phyloP scores from a whole-genome alignment of 148 eudicot species.

The Vaccinium myrtillus region DNA sequence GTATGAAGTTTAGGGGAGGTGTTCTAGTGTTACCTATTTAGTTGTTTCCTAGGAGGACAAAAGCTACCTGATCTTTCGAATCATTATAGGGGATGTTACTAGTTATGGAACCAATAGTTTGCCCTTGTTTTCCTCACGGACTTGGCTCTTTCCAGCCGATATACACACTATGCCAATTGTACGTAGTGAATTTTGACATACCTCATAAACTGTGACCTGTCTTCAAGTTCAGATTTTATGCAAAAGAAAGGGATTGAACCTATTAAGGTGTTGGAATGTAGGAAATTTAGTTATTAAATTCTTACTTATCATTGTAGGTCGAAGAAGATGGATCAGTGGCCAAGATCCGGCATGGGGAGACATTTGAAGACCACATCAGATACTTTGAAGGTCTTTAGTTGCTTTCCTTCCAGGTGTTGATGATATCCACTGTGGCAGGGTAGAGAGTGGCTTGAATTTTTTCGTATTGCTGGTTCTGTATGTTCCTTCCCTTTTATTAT shows the following conservation, averaged over 20 bases:
- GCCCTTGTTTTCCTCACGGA: too few relatives aligned
- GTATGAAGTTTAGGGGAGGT: too few relatives aligned
- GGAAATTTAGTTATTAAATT: neutral
- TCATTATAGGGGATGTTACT: neutral
- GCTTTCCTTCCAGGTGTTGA: neutral
- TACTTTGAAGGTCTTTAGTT: constrained; percentile 59
- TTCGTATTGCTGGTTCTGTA: neutral
- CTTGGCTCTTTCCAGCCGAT: neutral
- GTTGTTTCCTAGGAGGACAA: too few relatives aligned
- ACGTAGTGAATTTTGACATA: neutral
- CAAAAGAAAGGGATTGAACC: neutral
- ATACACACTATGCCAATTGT: neutral
- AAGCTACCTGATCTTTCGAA: neutral
- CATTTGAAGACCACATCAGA: constrained; percentile 77
- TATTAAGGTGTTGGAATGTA: neutral
- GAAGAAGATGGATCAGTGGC: constrained; percentile 75
- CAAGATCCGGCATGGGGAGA: constrained; percentile 76
- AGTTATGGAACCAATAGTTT: neutral
- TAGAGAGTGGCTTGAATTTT: neutral
- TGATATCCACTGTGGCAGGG: neutral
- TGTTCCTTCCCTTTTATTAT: neutral
- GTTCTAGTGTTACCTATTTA: too few relatives aligned
- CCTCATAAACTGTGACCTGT: neutral
- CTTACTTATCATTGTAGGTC: constrained; percentile 30
- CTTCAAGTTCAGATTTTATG: neutral